Base-by-base conservation (phyloP, 23 red algal genomes). In the Rhodosorus marinus region DNA sequence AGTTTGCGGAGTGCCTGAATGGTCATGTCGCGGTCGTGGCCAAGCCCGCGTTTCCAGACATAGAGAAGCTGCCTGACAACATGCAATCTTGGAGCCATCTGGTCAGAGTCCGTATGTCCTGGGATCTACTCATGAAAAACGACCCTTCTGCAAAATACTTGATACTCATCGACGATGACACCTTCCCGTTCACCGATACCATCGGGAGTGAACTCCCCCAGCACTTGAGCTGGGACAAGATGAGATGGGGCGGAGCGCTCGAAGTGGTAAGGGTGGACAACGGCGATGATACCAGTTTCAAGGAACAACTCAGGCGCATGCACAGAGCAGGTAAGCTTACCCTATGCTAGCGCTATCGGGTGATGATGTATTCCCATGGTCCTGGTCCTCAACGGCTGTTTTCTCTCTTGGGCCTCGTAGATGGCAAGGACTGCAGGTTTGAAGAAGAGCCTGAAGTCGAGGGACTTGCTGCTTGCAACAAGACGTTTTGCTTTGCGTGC, bases 241-340 rank as follows among this genome's bases (percentile, higher is more conserved):
- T n/a, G n/a, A n/a, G n/a, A n/a, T 92, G 72, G 71, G 75, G 67
- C n/a, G 83, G 83, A 26, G 67, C 68, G 22, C 67, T 64, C 0
- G 83, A 92, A 57, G 55, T 75, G 60, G 73, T 76, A 21, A 66
- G 83, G 26, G 69, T 92, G 42, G 83, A 92, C 45, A 92, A 92
- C 60, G 83, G 83, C 24, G 83, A 92, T 41, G 47, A 38, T 43
- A 43, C 38, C 38, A 17, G 11, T 17, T 43, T 17, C 38, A 11
- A 11, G 11, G 11, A 17, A 43, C 11, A 43, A 43, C 11, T 11
- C 38, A 43, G 38, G 11, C 11, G 11, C 17, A 11, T 43, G 38
- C 11, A 43, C 11, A 11, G 17, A 11, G 11, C 11, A 17, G 38
- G 11, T 11, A 11, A 43, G 11, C 11, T 11, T 43, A 17, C 38